A percentile compares a stretch with the other conserved stretches of the same genome.
Evolutionary conservation across 345 rosid genomes (phyloP).

Genomic region (Euphorbia lathyris): DNA sequence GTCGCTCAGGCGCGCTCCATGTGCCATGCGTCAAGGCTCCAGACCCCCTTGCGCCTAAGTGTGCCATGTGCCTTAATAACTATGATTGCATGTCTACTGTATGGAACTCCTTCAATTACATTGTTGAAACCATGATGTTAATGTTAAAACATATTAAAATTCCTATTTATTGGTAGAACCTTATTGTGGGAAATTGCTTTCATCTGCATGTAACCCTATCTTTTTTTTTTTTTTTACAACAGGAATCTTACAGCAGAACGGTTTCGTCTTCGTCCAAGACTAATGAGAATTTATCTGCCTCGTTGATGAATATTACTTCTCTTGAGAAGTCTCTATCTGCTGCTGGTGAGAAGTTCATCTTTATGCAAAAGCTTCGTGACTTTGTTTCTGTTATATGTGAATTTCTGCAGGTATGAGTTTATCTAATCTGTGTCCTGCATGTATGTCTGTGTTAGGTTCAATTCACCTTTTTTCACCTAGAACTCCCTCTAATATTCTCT

Average conservation of each 20-base stretch:
- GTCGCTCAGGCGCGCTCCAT: too few species aligned
- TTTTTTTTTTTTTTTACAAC: constrained; percentile 6
- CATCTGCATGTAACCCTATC: not conserved
- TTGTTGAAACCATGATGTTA: not conserved
- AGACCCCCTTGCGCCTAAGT: too few species aligned
- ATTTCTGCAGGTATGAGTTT: constrained; percentile 86
- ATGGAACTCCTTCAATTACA: not conserved
- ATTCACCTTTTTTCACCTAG: not conserved
- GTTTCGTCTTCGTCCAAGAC: constrained; percentile 56
- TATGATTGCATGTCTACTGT: not conserved
- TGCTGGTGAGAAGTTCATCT: constrained; percentile 97
- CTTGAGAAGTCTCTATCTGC: constrained; percentile 75
- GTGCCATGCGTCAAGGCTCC: too few species aligned
- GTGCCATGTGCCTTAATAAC: too few species aligned
- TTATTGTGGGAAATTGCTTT: not conserved
- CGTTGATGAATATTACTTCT: constrained; percentile 66
- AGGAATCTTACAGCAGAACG: constrained; percentile 84
- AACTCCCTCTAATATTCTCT: not conserved
- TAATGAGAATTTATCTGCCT: constrained; percentile 82
- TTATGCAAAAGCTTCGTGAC: constrained; percentile 98
- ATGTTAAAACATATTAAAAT: not conserved
- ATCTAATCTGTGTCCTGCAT: constrained; percentile 29
- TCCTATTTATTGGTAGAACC: not conserved
- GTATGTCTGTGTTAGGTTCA: not conserved
- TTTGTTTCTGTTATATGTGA: constrained; percentile 92